Evolutionary conservation across 805 yeast species (phyloP), one percentile per base, ranked within the genome.

Genomic region (Ogataea henricii): DNA sequence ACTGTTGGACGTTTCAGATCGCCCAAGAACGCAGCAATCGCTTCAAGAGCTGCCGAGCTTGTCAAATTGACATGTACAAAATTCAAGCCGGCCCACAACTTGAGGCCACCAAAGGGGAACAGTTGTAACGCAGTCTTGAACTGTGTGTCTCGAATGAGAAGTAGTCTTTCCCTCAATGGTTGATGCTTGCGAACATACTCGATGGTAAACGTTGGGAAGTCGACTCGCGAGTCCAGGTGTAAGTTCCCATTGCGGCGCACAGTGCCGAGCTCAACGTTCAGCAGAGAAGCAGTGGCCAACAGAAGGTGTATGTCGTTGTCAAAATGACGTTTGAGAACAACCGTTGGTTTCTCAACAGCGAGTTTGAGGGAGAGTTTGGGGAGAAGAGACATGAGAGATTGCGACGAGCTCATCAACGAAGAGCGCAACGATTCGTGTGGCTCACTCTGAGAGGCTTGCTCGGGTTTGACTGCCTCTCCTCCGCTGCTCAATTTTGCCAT

Each of bases 41-140:
- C 76, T 44, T 62, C 58, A 9, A 72, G 45, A 13, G 60, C 56
- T 2, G 43, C 44, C 7, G 70, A 39, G 30, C 65, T 51, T 0
- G 71, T 61, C 1, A 67, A 30, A 40, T 70, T 63, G 13, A 68
- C 13, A 3, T 49, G 40, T 18, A 57, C 37, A 14, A 35, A 57
- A 20, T 54, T 69, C 13, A 62, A 16, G 13, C 42, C 44, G 3
- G 44, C 6, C 44, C 47, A 44, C 1, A 52, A 38, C 50, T 62
- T 46, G 53, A 64, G 16, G 36, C 30, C 4, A 54, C 30, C 4
- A 59, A 47, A 9, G 54, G 37, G 23, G 50, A 39, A 1, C 51
- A 48, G 6, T 46, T 46, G 20, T 70, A 74, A 9, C 55, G 46
- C 17, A 59, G 40, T 36, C 57, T 63, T 36, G 50, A 49, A 7